phyloP scores from a whole-genome alignment of 495 filamentous ascomycete species.

The Thermothielavioides terrestris region DNA sequence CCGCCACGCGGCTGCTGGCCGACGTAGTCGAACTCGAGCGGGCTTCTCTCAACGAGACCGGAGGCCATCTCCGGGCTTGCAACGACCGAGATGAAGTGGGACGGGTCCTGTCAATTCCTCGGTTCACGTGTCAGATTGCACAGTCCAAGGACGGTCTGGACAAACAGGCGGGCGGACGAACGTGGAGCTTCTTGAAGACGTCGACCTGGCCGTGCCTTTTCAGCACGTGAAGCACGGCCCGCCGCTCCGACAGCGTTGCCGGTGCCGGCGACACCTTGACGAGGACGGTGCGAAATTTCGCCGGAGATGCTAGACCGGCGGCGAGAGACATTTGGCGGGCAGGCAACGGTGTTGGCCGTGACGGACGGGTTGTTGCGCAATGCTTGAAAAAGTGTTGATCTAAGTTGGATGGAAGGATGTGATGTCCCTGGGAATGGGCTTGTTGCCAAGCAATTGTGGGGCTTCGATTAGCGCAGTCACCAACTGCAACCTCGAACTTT shows the following conservation, averaged over 20 bases:
- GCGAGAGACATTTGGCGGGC: background rate
- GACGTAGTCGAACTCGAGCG: conserved; percentile 18
- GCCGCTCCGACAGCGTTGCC: conserved; percentile 57
- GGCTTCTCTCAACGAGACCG: conserved; percentile 20
- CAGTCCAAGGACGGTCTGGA: no score
- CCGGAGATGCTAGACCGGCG: background rate
- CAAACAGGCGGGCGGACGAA: no score
- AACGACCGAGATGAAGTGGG: conserved; percentile 35
- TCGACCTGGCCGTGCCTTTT: conserved; percentile 69
- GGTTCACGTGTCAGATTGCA: no score
- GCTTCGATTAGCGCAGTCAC: no score
- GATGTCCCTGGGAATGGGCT: no score
- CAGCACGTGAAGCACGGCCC: conserved; percentile 59
- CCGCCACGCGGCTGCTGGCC: background rate
- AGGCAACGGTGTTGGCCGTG: no score
- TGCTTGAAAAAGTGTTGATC: no score
- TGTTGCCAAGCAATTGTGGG: no score
- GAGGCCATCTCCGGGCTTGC: conserved; percentile 14
- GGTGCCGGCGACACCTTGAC: conserved; percentile 58
- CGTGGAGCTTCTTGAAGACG: conserved; percentile 64
- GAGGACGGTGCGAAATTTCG: conserved; percentile 5
- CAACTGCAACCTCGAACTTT: no score
- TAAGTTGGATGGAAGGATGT: no score
- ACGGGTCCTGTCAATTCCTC: conserved; percentile 24
- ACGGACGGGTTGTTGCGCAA: no score